Evolutionary conservation across 306 rosid species (phyloP), one percentile per base, ranked within the genome.

Genomic region (Psophocarpus tetragonolobus): DNA sequence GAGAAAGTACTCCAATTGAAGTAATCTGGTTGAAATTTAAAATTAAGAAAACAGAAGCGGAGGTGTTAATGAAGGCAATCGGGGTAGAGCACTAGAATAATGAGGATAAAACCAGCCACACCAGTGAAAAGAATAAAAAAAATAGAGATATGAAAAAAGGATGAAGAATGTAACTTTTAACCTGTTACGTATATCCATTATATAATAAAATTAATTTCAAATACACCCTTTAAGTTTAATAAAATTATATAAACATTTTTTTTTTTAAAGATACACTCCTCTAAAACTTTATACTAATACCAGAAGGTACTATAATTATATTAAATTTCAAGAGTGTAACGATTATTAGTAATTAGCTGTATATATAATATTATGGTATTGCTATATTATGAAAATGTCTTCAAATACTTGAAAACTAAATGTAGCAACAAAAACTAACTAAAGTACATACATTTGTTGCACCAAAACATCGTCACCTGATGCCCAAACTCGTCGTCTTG

Each of bases 391-490:
- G 33, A n/a, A 38, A 56, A 51, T 51, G 26, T 36, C 63, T 24
- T 73, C 32, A 10, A 57, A 72, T 58, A 15, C 30, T 23, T 18
- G 3, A 47, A 58, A 44, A 32, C 38, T 12, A 36, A 20, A 36
- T 65, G 50, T 65, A n/a, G 14, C 41, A 36, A 56, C 54, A 53
- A 20, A 35, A 38, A 17, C 62, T 8, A 17, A 24, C 44, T 61
- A 15, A 33, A 6, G 45, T n/a, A n/a, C 69, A 61, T 20, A 30
- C 44, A 62, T 62, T 62, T 32, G 69, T 35, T 12, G 39, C 23
- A 73, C 12, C 78, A n/a, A 73, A 73, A 14, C 4, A 41, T 8
- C n/a, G 3, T 30, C 50, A 72, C 56, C 68, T 17, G 32, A 71
- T 24, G 35, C 79, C 62, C 57, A 63, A 47, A 60, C 9, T 47